Percentiles rank a stretch among this genome's conserved stretches.
phyloP scores from a whole-genome alignment of 106 monocot species.

The Cymbidium sinense region DNA sequence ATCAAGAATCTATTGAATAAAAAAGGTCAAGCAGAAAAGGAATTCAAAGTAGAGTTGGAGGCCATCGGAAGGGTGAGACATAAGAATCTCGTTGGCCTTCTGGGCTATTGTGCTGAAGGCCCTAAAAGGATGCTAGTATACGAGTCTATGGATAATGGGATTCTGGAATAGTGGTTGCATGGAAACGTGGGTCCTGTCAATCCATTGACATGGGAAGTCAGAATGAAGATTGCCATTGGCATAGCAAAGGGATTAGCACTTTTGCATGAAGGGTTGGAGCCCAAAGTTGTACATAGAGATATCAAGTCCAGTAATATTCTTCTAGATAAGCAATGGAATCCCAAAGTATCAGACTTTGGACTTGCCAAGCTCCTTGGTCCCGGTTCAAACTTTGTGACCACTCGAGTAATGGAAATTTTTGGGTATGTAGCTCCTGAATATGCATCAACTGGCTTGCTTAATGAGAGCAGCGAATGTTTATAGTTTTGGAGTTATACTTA shows the following conservation, averaged over 20 bases:
- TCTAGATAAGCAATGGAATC: slow-evolving; percentile 78
- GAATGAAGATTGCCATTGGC: slow-evolving; percentile 86
- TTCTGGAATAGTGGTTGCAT: slow-evolving; percentile 88
- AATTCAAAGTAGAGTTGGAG: slow-evolving; percentile 93
- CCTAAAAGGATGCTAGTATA: slow-evolving; percentile 91
- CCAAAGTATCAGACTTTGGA: slow-evolving; percentile 95
- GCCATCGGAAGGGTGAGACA: slow-evolving; percentile 90
- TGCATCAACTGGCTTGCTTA: slow-evolving; percentile 82
- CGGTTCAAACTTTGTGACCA: slow-evolving; percentile 79
- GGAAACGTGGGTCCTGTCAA: slow-evolving; percentile 48
- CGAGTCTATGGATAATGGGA: slow-evolving; percentile 85
- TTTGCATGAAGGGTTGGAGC: slow-evolving; percentile 92
- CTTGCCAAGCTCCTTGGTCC: slow-evolving; percentile 80
- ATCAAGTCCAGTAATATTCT: slow-evolving; percentile 97
- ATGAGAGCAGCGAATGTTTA: slow-evolving; percentile 82
- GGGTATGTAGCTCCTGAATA: slow-evolving; percentile 98
- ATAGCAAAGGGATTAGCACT: slow-evolving; percentile 91
- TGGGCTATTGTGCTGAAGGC: slow-evolving; percentile 80
- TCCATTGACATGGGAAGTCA: slow-evolving; percentile 74
- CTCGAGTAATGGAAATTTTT: slow-evolving; percentile 95
- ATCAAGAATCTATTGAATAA: slow-evolving; percentile 81
- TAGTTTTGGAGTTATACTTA: slow-evolving; percentile 87
- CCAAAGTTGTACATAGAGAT: slow-evolving; percentile 93
- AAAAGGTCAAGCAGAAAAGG: slow-evolving; percentile 90
- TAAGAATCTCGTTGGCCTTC: slow-evolving; percentile 84